Evolutionary conservation across 495 filamentous ascomycete genomes (phyloP), one percentile per base, ranked within the genome.

Genomic region (Neurospora tetrasperma): DNA sequence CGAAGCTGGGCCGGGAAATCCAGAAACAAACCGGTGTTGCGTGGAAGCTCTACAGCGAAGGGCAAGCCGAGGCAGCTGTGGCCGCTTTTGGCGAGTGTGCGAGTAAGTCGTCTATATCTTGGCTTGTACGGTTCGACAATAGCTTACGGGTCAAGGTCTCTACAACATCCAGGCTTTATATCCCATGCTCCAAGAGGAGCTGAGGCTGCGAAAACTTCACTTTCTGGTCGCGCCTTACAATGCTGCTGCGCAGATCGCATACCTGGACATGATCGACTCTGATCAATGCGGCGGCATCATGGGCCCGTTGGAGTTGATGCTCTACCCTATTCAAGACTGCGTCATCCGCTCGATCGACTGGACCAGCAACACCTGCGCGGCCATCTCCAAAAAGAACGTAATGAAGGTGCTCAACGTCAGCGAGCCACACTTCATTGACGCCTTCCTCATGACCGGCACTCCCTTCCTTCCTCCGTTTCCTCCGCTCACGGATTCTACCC

Each of bases 181-280:
- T 76, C 88, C 87, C 41, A 88, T 92, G 72, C 83, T 99, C 20
- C 93, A 95, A 80, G 83, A 86, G 46, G 89, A 94, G 42, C 85
- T 98, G 42, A 82, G 85, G 72, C 85, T 92, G 71, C 86, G 90
- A 72, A 86, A 86, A 5, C 84, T 97, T 54, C 86, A 92, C 44
- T 97, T 94, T 79, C 87, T 93, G 70, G 92, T 97, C 70, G 92
- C 96, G 16, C 96, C 96, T 4, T 98, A 94, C 82, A 92, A 90
- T 77, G 93, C 95, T 62, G 90, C 92, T 74, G 92, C 94, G 69
- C 95, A 98, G 94, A 88, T 99, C 72, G 90, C 91, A 66, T 94
- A 96, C 79, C 89, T 97, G 70, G 88, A 91, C 72, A 88, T 90
- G 78, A 86, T 88, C 71, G 85, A 89, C 66, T 90, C 85, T 38